Evolutionary conservation across 2,329 filamentous ascomycete genomes (phyloP).

Genomic region (Blumeria hordei): DNA sequence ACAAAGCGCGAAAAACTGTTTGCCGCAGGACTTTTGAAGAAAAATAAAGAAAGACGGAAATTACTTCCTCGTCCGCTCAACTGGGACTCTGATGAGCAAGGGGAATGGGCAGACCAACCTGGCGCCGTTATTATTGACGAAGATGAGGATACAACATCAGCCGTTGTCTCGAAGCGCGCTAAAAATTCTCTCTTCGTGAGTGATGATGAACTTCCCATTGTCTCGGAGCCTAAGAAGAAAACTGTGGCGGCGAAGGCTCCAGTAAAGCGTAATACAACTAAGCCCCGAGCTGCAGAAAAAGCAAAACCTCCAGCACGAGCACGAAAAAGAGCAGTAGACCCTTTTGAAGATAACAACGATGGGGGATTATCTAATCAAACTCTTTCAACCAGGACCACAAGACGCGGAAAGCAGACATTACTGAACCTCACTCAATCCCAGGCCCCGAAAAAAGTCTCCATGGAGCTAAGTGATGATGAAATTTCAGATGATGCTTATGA

Average conservation of each 20-base stretch:
- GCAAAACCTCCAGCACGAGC: constrained; percentile 18
- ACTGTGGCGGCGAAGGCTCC: constrained; percentile 13
- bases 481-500: constrained; percentile 33
- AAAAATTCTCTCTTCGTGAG: constrained; percentile 23
- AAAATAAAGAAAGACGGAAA: constrained; percentile 23
- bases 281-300: constrained; percentile 18
- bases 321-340: constrained; percentile 18
- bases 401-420: constrained; percentile 20
- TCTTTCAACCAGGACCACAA: not conserved
- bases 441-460: constrained; percentile 15
- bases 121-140: constrained; percentile 8
- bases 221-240: constrained; percentile 12
- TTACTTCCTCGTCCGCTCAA: constrained; percentile 52
- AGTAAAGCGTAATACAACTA: constrained; percentile 19
- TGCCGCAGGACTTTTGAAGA: constrained; percentile 32
- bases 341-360: constrained; percentile 21
- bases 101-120: constrained; percentile 54
- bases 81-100: constrained; percentile 83
- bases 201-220: constrained; percentile 25
- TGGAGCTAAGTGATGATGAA: constrained; percentile 41
- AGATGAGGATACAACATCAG: constrained; percentile 21
- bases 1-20: constrained; percentile 48
- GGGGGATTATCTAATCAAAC: constrained; percentile 12
- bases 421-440: constrained; percentile 25
- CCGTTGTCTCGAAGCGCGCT: constrained; percentile 14